phyloP scores from a whole-genome alignment of 2,329 filamentous ascomycete genomes.

The Pseudogymnoascus sp. region DNA sequence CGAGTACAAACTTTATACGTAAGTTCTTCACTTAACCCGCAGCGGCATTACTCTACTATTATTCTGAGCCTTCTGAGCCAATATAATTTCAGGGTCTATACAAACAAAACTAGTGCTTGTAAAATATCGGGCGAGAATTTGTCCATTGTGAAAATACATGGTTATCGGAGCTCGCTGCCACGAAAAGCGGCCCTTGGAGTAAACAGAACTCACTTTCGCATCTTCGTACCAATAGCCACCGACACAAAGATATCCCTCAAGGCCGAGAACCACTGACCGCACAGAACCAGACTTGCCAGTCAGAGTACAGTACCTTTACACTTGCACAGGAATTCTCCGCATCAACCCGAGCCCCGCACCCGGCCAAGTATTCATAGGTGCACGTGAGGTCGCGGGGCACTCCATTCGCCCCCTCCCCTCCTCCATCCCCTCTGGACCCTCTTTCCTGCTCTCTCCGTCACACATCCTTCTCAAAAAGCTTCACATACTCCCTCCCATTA shows the following conservation, averaged over 20 bases:
- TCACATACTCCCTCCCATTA: neutral
- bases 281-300: neutral
- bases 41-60: neutral
- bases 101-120: neutral
- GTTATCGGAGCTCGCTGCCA: neutral
- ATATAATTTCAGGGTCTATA: neutral
- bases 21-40: no score
- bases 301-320: neutral
- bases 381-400: constrained; percentile 8
- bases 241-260: neutral
- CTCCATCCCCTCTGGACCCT: neutral
- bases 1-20: neutral
- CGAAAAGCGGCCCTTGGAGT: neutral
- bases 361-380: neutral
- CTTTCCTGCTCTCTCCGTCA: neutral
- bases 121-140: neutral
- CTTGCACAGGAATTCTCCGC: neutral
- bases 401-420: neutral
- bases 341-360: constrained; percentile 8
- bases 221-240: constrained; percentile 6
- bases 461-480: neutral
- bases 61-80: neutral
- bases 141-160: constrained; percentile 4
- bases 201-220: neutral
- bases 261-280: neutral